Percentiles rank a stretch among this genome's conserved stretches.
These are phyloP conservation scores for Colletotrichum brevisporum DNA, from an alignment of 2,329 filamentous ascomycete species.

Conservation along the genomic window DNA sequence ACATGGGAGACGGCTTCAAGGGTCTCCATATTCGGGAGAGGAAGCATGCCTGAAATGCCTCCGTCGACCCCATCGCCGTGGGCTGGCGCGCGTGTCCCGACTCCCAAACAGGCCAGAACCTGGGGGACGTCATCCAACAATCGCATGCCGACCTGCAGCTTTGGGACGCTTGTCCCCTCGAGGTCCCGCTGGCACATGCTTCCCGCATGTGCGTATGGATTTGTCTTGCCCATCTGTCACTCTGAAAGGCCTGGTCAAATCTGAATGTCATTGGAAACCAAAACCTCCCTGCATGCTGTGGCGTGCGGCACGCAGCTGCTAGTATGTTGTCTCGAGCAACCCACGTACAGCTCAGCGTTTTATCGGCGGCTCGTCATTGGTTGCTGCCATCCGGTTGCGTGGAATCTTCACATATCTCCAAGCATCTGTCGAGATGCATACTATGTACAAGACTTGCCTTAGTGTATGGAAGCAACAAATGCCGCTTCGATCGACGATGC, in stretches of 20 bases:
- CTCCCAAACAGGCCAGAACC: conserved; percentile 36
- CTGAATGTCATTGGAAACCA: conserved; percentile 28
- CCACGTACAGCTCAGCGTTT: conserved; percentile 4
- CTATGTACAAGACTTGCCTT: not conserved
- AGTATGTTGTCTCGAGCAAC: conserved; percentile 1
- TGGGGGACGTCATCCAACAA: conserved; percentile 36
- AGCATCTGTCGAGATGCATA: not conserved
- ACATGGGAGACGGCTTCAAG: not conserved
- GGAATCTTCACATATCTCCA: too few species aligned
- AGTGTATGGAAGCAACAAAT: not conserved
- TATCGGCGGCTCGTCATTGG: conserved; percentile 33
- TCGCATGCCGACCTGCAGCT: conserved; percentile 24
- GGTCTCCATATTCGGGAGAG: conserved; percentile 35
- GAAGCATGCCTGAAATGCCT: conserved; percentile 35
- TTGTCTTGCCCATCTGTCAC: conserved; percentile 17
- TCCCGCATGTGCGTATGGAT: conserved; percentile 29
- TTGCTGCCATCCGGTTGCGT: conserved; percentile 8
- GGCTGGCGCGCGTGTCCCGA: conserved; percentile 30
- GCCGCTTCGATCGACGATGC: conserved; percentile 24
- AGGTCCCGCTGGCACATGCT: conserved; percentile 37
- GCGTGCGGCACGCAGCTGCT: conserved; percentile 4
- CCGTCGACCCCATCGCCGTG: conserved; percentile 18
- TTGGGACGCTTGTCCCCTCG: conserved; percentile 10
- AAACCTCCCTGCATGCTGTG: conserved; percentile 28
- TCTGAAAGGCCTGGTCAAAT: conserved; percentile 18